Evolutionary conservation across 805 yeast species (phyloP).

Genomic region (Spathaspora hagerdaliae): DNA sequence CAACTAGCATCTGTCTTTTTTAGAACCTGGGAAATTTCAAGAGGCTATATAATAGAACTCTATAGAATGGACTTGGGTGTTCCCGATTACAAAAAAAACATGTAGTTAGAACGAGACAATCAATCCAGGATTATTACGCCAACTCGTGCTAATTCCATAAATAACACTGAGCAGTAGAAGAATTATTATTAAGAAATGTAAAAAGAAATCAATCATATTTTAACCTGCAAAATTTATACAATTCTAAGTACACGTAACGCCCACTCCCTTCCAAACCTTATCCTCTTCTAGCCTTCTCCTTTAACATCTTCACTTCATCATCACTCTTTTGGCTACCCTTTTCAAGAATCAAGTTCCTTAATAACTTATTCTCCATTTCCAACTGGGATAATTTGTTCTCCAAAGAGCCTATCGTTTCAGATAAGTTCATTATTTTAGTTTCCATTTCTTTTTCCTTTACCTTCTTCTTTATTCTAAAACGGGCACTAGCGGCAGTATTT

Average conservation of each 20-base stretch:
- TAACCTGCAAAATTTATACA: not conserved
- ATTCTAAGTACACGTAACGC: not conserved
- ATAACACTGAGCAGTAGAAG: no score
- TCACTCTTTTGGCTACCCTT: constrained; percentile 43
- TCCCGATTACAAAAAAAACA: no score
- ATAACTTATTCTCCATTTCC: constrained; percentile 59
- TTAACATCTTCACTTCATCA: constrained; percentile 31
- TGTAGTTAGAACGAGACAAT: no score
- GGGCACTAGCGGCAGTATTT: constrained; percentile 63
- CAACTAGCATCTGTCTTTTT: no score
- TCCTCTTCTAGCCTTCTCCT: constrained; percentile 20
- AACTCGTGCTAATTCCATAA: no score
- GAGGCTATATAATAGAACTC: not conserved
- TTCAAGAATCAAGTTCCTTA: constrained; percentile 51
- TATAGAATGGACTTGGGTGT: no score
- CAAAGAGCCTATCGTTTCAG: constrained; percentile 41
- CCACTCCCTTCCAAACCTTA: not conserved
- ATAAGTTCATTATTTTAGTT: constrained; percentile 37
- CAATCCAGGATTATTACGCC: no score
- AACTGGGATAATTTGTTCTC: constrained; percentile 47
- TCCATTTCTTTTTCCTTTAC: constrained; percentile 58
- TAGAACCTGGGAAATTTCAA: not conserved
- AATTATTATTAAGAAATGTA: no score
- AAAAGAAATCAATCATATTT: not conserved
- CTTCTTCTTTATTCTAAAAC: constrained; percentile 62